Percentiles rank a stretch among this genome's conserved stretches.
Conservation (phyloP, 441 rosid species). For the Dalechampia spathulata region DNA sequence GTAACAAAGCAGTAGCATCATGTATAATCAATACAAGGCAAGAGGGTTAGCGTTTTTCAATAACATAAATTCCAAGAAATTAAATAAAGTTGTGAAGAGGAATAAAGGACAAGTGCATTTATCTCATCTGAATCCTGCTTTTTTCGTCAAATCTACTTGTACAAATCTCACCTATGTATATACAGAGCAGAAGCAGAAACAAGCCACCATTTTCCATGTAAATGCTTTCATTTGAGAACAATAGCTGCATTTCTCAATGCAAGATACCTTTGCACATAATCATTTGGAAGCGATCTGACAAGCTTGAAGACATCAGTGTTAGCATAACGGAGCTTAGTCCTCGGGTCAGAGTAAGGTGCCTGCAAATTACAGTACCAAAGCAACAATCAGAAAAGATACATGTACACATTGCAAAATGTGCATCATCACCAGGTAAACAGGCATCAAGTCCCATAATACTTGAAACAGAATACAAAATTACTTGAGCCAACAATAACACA, state of each 20-base stretch:
- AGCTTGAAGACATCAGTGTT: slow-evolving; percentile 72
- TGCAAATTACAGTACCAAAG: slow-evolving; percentile 20
- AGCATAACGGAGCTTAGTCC: slow-evolving; percentile 81
- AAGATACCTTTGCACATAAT: slow-evolving; percentile 76
- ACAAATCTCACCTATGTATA: not conserved
- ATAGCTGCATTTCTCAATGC: slow-evolving; percentile 85
- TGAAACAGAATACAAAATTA: not conserved
- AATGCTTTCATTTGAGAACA: slow-evolving; percentile 48
- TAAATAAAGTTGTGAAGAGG: not conserved
- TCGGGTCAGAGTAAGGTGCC: slow-evolving; percentile 91
- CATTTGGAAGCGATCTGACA: slow-evolving; percentile 71
- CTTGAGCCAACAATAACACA: not conserved
- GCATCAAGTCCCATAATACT: not conserved
- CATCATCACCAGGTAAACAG: not conserved
- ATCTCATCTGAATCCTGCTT: not conserved
- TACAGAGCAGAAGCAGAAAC: not conserved
- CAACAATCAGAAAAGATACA: not conserved
- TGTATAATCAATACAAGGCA: too few species aligned
- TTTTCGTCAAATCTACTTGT: not conserved
- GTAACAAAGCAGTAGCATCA: too few species aligned
- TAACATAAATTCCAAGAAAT: too few species aligned
- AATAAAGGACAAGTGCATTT: not conserved
- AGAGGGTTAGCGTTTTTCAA: too few species aligned
- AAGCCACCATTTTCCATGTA: not conserved
- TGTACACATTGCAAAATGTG: not conserved